phyloP scores from a whole-genome alignment of 1,284 basidiomycete species.

The Gymnopus androsaceus region DNA sequence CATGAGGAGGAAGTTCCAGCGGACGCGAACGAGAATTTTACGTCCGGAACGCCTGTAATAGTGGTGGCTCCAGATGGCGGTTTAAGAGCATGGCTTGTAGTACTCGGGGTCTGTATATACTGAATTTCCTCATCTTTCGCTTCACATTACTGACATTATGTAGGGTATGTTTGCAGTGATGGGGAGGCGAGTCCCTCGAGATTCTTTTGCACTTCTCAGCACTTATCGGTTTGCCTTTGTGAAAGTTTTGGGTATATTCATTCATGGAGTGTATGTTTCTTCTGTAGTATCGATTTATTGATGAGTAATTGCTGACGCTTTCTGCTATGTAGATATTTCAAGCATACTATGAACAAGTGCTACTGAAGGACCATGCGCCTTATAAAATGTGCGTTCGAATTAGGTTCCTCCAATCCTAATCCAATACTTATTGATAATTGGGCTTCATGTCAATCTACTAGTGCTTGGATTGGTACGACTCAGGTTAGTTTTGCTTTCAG shows the following conservation, averaged over 20 bases:
- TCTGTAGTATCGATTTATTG: no score
- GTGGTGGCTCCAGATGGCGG: constrained; percentile 15
- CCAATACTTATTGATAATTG: constrained; percentile 6
- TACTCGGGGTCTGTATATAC: constrained; percentile 8
- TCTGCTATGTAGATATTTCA: constrained; percentile 37
- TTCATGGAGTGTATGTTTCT: constrained; percentile 14
- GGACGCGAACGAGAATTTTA: no score
- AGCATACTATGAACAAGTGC: constrained; percentile 48
- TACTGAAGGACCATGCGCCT: constrained; percentile 40
- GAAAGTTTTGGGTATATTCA: constrained; percentile 12
- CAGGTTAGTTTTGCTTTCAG: no score
- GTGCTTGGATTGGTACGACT: constrained; percentile 72
- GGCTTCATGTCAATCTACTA: constrained; percentile 25
- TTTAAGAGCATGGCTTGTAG: constrained; percentile 4
- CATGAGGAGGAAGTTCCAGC: no score
- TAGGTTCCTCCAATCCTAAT: no score
- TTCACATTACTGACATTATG: neutral
- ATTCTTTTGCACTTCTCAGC: neutral
- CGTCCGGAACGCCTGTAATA: no score
- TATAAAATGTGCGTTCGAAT: constrained; percentile 63
- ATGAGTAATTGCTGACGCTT: neutral
- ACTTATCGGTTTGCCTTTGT: neutral
- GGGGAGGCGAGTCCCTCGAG: no score
- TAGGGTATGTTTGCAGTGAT: neutral
- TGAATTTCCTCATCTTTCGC: no score